A percentile compares a stretch with the other conserved stretches of the same genome.
Evolutionary conservation across 495 filamentous ascomycete genomes (phyloP).

Genomic region (Neurospora sp.): DNA sequence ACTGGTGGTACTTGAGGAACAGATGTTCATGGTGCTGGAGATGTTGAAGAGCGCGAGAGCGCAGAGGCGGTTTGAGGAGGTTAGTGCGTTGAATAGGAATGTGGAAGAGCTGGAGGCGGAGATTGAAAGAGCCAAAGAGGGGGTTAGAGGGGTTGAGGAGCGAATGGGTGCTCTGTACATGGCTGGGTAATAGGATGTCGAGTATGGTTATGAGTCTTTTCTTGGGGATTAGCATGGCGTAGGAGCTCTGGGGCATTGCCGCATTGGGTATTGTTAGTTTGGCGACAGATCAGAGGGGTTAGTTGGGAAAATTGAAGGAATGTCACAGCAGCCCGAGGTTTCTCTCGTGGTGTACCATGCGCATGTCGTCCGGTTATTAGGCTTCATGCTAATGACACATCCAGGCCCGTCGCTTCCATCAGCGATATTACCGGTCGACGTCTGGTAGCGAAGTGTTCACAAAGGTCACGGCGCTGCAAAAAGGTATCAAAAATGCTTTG

Average conservation of each 20-base stretch:
- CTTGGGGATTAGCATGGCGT: background rate
- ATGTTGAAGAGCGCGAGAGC: slow-evolving; percentile 81
- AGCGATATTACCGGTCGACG: background rate
- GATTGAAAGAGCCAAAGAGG: slow-evolving; percentile 55
- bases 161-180: slow-evolving; percentile 40
- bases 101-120: slow-evolving; percentile 76
- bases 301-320: background rate
- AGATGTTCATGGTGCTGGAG: slow-evolving; percentile 79
- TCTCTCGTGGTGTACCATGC: background rate
- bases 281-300: background rate
- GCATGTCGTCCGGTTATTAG: background rate
- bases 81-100: slow-evolving; percentile 67
- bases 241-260: background rate
- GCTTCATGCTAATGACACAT: background rate
- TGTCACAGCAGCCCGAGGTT: background rate
- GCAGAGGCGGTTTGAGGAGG: slow-evolving; percentile 81
- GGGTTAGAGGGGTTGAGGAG: slow-evolving; percentile 46
- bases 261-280: background rate
- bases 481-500: background rate
- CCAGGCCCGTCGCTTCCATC: background rate
- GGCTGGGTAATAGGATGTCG: background rate
- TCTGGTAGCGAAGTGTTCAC: background rate
- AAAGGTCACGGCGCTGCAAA: background rate
- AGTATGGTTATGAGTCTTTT: background rate
- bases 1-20: slow-evolving; percentile 87